A percentile compares a stretch with the other conserved stretches of the same genome.
phyloP scores from a whole-genome alignment of 306 rosid genomes.

The Quercus gilva region DNA sequence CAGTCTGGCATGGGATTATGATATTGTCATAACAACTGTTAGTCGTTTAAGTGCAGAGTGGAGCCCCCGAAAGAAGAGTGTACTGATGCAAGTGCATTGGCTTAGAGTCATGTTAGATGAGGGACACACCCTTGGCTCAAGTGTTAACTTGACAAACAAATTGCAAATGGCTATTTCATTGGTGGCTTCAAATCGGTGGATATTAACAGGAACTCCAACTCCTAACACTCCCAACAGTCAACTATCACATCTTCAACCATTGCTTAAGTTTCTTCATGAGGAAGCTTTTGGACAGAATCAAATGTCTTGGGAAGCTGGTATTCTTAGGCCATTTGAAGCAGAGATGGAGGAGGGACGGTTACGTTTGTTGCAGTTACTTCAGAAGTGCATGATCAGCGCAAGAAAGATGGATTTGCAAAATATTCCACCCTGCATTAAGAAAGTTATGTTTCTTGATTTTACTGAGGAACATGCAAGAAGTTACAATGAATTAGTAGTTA shows the following conservation, averaged over 20 bases:
- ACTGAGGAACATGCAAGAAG: constrained; percentile 83
- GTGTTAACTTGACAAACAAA: constrained; percentile 84
- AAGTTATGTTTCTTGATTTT: constrained; percentile 62
- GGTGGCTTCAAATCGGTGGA: constrained; percentile 91
- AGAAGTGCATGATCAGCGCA: constrained; percentile 86
- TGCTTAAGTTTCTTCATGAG: constrained; percentile 94
- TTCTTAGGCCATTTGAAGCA: constrained; percentile 94
- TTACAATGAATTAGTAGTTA: constrained; percentile 87
- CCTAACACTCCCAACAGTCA: constrained; percentile 97
- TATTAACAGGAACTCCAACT: constrained; percentile 96
- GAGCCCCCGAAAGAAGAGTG: constrained; percentile 74
- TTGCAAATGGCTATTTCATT: constrained; percentile 97
- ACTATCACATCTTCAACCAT: constrained; percentile 85
- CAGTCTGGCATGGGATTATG: constrained; percentile 92
- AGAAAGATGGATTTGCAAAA: constrained; percentile 74
- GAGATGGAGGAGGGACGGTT: constrained; percentile 95
- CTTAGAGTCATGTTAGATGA: constrained; percentile 89
- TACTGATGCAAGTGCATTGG: constrained; percentile 88
- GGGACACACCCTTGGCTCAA: constrained; percentile 98
- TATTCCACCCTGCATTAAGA: constrained; percentile 91
- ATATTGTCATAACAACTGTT: constrained; percentile 89
- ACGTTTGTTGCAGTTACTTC: constrained; percentile 73
- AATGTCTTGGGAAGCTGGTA: constrained; percentile 93
- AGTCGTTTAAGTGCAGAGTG: constrained; percentile 95
- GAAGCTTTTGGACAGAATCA: constrained; percentile 86